Evolutionary conservation across 768 basidiomycete species (phyloP).

Genomic region (Gymnopilus dilepis): DNA sequence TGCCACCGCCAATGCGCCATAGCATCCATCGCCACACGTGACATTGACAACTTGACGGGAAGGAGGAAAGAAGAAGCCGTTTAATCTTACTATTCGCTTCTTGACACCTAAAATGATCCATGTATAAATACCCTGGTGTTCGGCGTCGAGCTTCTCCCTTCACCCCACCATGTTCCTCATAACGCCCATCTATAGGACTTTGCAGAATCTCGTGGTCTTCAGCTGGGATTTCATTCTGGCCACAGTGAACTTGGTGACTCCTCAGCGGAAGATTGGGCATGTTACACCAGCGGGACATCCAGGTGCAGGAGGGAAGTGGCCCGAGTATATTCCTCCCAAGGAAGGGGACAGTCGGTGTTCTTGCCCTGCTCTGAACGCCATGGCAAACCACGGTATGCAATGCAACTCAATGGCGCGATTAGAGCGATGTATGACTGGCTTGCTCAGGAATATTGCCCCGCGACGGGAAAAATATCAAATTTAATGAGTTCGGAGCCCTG

Average conservation of each 20-base stretch:
- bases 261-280: constrained; percentile 53
- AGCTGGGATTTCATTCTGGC: constrained; percentile 59
- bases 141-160: constrained; percentile 6
- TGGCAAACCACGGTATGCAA: constrained; percentile 80
- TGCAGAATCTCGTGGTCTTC: constrained; percentile 39
- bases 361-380: constrained; percentile 78
- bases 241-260: constrained; percentile 55
- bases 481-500: constrained; percentile 48
- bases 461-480: constrained; percentile 71
- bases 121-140: constrained; percentile 11
- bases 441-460: constrained; percentile 65
- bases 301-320: constrained; percentile 70
- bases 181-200: constrained; percentile 34
- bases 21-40: constrained; percentile 20
- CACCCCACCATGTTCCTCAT: constrained; percentile 36
- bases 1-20: not conserved
- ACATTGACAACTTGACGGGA: constrained; percentile 14
- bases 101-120: constrained; percentile 11
- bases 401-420: constrained; percentile 31
- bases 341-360: constrained; percentile 73
- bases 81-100: constrained; percentile 23
- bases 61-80: constrained; percentile 3
- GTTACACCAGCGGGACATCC: constrained; percentile 61
- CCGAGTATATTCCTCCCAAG: constrained; percentile 61
- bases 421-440: not conserved